Evolutionary conservation across 352 stramenopile genomes (phyloP).

Genomic region (Globisporangium barbulae): DNA sequence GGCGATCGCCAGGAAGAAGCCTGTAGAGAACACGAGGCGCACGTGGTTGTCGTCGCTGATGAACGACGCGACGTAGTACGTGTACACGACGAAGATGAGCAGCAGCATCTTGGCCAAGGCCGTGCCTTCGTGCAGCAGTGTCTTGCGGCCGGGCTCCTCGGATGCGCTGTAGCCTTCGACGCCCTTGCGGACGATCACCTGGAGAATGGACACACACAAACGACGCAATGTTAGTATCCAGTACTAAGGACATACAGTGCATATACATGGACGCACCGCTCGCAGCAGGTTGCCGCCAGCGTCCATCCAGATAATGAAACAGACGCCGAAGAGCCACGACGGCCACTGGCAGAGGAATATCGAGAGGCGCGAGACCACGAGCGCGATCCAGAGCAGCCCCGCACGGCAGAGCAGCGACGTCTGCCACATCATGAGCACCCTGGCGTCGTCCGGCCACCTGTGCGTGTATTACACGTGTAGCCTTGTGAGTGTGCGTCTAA

Average conservation of each 20-base stretch:
- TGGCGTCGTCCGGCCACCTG: slow-evolving; percentile 67
- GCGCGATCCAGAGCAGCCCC: slow-evolving; percentile 65
- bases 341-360: slow-evolving; percentile 65
- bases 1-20: slow-evolving; percentile 69
- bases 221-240: neutral
- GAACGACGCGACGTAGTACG: slow-evolving; percentile 54
- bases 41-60: slow-evolving; percentile 53
- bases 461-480: neutral
- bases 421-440: slow-evolving; percentile 71
- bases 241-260: neutral
- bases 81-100: slow-evolving; percentile 73
- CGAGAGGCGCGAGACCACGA: slow-evolving; percentile 55
- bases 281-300: slow-evolving; percentile 54
- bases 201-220: neutral
- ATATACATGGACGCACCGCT: slow-evolving; percentile 24
- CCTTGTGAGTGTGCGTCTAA: neutral
- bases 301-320: slow-evolving; percentile 78
- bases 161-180: slow-evolving; percentile 58
- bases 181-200: slow-evolving; percentile 62
- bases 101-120: slow-evolving; percentile 68
- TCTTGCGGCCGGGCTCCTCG: slow-evolving; percentile 54
- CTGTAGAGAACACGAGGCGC: slow-evolving; percentile 51
- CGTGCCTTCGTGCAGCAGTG: slow-evolving; percentile 61
- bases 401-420: slow-evolving; percentile 60
- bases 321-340: slow-evolving; percentile 64